phyloP scores from a whole-genome alignment of 371 early-diverging fungal species.

The Dichotomocladium elegans region DNA sequence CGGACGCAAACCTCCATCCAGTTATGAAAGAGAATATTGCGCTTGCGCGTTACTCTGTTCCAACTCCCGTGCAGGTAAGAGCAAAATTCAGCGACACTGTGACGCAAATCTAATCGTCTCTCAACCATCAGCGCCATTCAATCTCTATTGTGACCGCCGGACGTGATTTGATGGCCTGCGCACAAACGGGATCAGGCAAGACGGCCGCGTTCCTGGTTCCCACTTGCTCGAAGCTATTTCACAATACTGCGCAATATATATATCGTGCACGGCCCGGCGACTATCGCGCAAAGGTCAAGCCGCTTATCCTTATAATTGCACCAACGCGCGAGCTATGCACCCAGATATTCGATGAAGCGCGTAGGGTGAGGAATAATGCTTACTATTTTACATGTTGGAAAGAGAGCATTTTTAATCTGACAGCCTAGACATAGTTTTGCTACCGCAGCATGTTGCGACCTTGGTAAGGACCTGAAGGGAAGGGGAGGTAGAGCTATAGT shows the following conservation, averaged over 20 bases:
- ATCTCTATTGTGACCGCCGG: conserved; percentile 63
- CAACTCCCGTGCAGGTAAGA: conserved; percentile 69
- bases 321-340: conserved; percentile 45
- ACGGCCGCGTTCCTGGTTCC: conserved; percentile 73
- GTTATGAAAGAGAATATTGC: conserved; percentile 54
- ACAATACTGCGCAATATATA: conserved; percentile 19
- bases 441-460: conserved; percentile 45
- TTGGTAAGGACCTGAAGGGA: conserved; percentile 27
- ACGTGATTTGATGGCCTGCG: conserved; percentile 75
- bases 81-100: not conserved
- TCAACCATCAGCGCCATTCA: conserved; percentile 59
- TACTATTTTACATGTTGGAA: too few relatives aligned
- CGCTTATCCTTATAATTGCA: conserved; percentile 36
- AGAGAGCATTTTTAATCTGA: too few relatives aligned
- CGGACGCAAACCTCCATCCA: conserved; percentile 42
- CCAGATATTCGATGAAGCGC: conserved; percentile 45
- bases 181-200: conserved; percentile 81
- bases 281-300: conserved; percentile 22
- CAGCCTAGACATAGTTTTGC: too few relatives aligned
- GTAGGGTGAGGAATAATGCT: conserved; percentile 23
- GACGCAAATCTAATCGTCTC: too few relatives aligned
- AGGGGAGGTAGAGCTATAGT: not conserved
- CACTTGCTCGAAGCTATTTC: conserved; percentile 35
- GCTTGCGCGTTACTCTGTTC: conserved; percentile 52
- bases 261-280: conserved; percentile 14